Base-by-base conservation (phyloP, 306 rosid genomes). In the Acacia crassicarpa region DNA sequence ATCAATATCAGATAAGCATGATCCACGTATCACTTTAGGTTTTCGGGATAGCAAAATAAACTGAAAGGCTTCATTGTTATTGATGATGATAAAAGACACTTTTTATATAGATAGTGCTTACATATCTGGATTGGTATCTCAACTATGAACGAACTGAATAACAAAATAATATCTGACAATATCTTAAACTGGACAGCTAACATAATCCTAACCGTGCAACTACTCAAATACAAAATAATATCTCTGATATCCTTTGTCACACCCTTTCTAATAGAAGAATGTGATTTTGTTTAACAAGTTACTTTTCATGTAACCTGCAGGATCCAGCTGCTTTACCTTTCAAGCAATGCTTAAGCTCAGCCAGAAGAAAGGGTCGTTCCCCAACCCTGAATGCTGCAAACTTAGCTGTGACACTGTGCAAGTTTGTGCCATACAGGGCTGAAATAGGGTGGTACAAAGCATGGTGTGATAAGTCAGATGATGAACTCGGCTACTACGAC, bases 401-500 rank as follows among this genome's bases (percentile, higher is more conserved):
- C 45, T 85, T 91, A 46, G 87, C 98, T 1, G 5, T 91, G 17
- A 84, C 62, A 6, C 73, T 93, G 40, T 85, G 97, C 16, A 86
- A 86, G 83, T 17, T 84, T 40, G 76, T 22, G 5, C 98, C 98
- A 20, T 90, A 85, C 67, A 85, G 94, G 41, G 88, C 94, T 15
- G 81, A 93, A 77, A 81, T 93, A 62, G 89, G 89, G 81, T 91
- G 93, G 93, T 93, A 88, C 79, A 93, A 86, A 80, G 84, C 63
- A 40, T 71, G 61, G 14, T 91, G 98, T 43, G 93, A 90, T 20
- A 83, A 85, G 44, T 83, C 91, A 4, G 80, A 67, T 40, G 86
- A 90, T 63, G 84, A 90, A 71, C 59, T 86, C 72, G 94, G 98
- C 41, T 93, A 93, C 84, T 91, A 93, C 2, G 98, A 91, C 76